phyloP scores from a whole-genome alignment of 1,284 basidiomycete species.

The Spongiforma sp. region DNA sequence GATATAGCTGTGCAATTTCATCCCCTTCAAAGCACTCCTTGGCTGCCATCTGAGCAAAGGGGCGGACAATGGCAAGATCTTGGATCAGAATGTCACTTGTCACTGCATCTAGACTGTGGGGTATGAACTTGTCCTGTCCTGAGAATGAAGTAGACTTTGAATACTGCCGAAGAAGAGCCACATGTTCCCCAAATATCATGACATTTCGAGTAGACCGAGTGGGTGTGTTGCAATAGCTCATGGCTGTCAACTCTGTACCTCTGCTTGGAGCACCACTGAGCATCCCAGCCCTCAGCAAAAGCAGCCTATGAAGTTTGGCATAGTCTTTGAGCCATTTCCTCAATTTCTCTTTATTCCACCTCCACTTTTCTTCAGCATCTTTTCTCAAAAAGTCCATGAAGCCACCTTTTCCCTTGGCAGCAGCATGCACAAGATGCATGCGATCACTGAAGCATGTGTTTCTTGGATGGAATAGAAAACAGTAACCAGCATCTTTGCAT shows the following conservation, averaged over 20 bases:
- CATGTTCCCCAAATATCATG: neutral
- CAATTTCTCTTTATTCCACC: neutral
- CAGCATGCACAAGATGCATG: neutral
- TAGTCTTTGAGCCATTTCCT: neutral
- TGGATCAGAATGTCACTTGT: conserved; percentile 2
- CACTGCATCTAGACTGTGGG: neutral
- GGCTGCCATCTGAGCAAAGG: neutral
- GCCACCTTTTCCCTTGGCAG: neutral
- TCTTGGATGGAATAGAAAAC: neutral
- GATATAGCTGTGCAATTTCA: neutral
- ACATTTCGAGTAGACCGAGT: neutral
- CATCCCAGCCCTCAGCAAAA: neutral
- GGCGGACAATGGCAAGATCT: neutral
- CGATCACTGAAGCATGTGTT: neutral
- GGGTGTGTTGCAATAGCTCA: neutral
- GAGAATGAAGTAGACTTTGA: neutral
- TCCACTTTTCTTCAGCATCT: neutral
- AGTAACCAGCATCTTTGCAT: conserved; percentile 23
- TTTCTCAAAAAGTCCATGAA: neutral
- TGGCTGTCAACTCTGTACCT: neutral
- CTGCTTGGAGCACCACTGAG: neutral
- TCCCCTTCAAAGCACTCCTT: neutral
- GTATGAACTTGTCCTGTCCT: neutral
- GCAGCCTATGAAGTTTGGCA: neutral
- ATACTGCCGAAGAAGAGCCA: neutral